These are phyloP conservation scores for Euphorbia schlechtendalii DNA, from an alignment of 441 rosid genomes.

Conservation along the genomic window DNA sequence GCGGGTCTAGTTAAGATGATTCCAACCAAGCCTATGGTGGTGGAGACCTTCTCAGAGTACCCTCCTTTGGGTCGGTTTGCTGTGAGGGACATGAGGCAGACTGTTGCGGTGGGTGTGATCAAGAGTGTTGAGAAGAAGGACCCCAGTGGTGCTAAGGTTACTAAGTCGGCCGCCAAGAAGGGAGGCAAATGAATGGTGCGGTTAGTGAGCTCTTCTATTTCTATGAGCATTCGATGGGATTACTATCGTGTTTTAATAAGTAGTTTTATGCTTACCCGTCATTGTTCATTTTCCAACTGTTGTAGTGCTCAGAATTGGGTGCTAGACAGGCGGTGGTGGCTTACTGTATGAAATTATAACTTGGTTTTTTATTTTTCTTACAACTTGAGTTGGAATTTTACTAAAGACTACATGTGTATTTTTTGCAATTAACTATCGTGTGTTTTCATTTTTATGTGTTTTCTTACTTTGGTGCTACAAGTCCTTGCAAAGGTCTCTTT, in stretches of 20 bases:
- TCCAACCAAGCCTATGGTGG: constrained; percentile 52
- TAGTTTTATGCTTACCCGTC: too few species aligned
- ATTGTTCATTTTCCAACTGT: not conserved
- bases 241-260: not conserved
- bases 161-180: constrained; percentile 41
- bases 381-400: not conserved
- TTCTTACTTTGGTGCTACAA: too few species aligned
- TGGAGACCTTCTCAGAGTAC: constrained; percentile 38
- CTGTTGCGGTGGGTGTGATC: constrained; percentile 36
- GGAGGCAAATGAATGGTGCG: constrained; percentile 39
- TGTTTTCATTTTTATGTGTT: not conserved
- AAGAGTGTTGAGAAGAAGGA: constrained; percentile 39
- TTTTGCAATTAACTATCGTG: too few species aligned
- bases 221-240: not conserved
- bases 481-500: too few species aligned
- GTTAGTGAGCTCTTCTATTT: too few species aligned
- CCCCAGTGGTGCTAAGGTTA: constrained; percentile 30
- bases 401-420: not conserved
- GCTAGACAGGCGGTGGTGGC: constrained; percentile 9
- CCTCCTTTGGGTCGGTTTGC: constrained; percentile 39
- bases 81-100: constrained; percentile 37
- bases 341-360: not conserved
- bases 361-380: not conserved
- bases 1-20: constrained; percentile 53
- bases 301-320: constrained; percentile 3